Conservation (phyloP, 208 protist species). For the Tritrichomonas foetus region DNA sequence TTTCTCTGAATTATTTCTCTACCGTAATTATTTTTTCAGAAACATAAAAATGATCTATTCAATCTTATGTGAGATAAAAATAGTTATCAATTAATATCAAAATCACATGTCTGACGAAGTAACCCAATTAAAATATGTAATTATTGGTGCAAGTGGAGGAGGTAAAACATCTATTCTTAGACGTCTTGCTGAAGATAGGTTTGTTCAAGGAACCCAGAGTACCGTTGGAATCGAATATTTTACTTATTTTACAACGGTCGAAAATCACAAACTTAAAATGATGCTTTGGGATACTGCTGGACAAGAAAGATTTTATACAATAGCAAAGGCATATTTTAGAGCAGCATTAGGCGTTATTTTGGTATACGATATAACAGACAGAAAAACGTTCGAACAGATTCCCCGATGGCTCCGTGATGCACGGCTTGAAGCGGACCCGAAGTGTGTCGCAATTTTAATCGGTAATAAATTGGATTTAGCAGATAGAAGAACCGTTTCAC, state of each 20-base stretch:
- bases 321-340: neutral
- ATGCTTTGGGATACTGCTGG: slow-evolving; percentile 40
- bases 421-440: slow-evolving; percentile 12
- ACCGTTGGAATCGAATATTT: slow-evolving; percentile 36
- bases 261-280: slow-evolving; percentile 36
- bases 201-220: neutral
- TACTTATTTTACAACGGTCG: neutral
- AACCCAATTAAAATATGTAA: neutral
- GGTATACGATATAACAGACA: slow-evolving; percentile 32
- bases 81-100: too few relatives aligned
- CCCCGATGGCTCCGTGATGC: neutral
- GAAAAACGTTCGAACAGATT: neutral
- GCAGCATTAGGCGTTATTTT: neutral
- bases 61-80: too few relatives aligned
- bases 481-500: neutral
- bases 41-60: too few relatives aligned
- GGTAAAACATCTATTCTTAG: slow-evolving; percentile 31
- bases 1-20: too few relatives aligned
- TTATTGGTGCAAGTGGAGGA: neutral
- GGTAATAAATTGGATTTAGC: slow-evolving; percentile 1
- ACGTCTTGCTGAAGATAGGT: neutral
- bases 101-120: neutral
- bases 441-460: neutral
- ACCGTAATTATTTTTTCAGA: too few relatives aligned
- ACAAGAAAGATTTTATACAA: slow-evolving; percentile 31